Conservation (phyloP, 108 stramenopile genomes). For the Nitzschia sp. region DNA sequence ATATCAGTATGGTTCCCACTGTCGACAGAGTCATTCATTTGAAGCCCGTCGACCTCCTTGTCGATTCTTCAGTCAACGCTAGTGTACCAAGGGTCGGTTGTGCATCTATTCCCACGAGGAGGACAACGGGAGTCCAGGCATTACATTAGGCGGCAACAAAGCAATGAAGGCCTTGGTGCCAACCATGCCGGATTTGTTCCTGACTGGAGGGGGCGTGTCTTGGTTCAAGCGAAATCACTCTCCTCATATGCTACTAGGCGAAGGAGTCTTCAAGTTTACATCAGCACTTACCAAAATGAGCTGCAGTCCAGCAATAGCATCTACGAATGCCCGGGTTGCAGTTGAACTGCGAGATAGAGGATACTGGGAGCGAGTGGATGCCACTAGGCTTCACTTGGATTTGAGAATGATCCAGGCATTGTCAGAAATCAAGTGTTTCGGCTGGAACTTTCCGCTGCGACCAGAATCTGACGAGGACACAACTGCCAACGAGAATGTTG, state of each 20-base stretch:
- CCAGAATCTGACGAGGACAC: neutral
- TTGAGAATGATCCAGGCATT: neutral
- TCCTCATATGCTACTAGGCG: conserved; percentile 9
- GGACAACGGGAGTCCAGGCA: too few species aligned
- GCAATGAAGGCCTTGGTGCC: neutral
- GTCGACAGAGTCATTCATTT: neutral
- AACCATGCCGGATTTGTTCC: neutral
- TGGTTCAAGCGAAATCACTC: neutral
- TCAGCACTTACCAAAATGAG: neutral
- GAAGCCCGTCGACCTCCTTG: neutral
- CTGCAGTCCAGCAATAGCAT: neutral
- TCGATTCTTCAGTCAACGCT: neutral
- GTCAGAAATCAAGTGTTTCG: conserved; percentile 3
- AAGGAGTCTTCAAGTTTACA: conserved; percentile 24
- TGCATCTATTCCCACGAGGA: neutral
- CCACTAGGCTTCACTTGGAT: conserved; percentile 5
- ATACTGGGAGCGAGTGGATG: conserved; percentile 7
- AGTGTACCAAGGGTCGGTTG: neutral
- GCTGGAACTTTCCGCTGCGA: neutral
- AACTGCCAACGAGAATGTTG: conserved; percentile 4
- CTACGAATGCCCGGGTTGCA: neutral
- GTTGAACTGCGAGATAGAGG: neutral
- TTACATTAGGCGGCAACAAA: neutral
- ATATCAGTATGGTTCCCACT: neutral
- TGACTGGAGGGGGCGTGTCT: too few species aligned